Conservation (phyloP, 208 protist species). For the Leishmania tropica region DNA sequence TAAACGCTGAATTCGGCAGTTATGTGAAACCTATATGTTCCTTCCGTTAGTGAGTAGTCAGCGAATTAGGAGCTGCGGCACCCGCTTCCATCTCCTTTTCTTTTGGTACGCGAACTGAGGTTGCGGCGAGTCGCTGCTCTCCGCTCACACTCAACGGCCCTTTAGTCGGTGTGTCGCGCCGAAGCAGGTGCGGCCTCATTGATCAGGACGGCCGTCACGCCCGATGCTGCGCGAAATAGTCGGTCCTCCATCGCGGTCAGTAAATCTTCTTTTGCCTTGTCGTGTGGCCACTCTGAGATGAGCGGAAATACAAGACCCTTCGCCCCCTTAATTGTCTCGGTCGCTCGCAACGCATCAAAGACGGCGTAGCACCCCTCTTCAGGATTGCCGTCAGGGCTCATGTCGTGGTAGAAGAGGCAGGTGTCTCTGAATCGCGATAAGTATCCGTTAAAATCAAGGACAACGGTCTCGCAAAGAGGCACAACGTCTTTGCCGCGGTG, state of each 20-base stretch:
- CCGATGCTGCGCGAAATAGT: constrained; percentile 91
- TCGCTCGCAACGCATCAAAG: constrained; percentile 87
- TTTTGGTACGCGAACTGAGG: background rate
- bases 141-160: background rate
- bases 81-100: background rate
- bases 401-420: constrained; percentile 70
- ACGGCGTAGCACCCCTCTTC: constrained; percentile 75
- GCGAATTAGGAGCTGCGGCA: background rate
- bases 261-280: constrained; percentile 49
- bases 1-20: background rate
- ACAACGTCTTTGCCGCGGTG: constrained; percentile 29
- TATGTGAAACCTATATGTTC: background rate
- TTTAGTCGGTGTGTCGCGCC: background rate
- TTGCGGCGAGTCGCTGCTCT: background rate
- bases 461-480: constrained; percentile 42
- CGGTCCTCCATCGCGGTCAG: constrained; percentile 87
- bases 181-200: constrained; percentile 16
- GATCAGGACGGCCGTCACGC: constrained; percentile 51
- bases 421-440: constrained; percentile 33
- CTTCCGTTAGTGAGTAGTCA: background rate
- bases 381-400: constrained; percentile 57
- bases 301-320: constrained; percentile 81
- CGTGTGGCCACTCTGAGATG: constrained; percentile 77
- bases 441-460: constrained; percentile 80
- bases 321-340: constrained; percentile 67